A percentile compares a stretch with the other conserved stretches of the same genome.
Conservation (phyloP, 371 early-diverging fungal species). For the Mortierella sp. region DNA sequence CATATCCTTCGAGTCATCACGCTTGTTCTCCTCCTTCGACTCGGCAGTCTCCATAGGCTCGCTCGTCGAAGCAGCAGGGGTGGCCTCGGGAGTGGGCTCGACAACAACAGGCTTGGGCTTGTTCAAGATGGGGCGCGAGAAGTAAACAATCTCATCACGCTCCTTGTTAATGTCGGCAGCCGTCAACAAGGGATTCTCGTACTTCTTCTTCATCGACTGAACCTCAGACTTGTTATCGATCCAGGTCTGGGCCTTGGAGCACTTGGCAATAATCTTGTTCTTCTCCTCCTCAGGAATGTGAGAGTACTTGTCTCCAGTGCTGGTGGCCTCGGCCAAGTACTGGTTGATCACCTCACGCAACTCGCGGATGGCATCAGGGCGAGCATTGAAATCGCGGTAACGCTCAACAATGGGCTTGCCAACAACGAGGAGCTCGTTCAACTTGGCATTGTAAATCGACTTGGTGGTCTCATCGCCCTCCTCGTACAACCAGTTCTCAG, state of each 20-base stretch:
- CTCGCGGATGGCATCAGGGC: constrained; percentile 82
- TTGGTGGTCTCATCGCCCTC: constrained; percentile 95
- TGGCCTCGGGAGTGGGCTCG: constrained; percentile 20
- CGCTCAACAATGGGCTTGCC: constrained; percentile 88
- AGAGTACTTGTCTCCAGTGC: constrained; percentile 84
- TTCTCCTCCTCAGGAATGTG: constrained; percentile 92
- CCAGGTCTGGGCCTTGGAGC: constrained; percentile 87
- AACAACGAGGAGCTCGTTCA: constrained; percentile 80
- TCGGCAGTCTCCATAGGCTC: constrained; percentile 28
- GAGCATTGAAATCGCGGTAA: constrained; percentile 86
- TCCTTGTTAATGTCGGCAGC: constrained; percentile 80
- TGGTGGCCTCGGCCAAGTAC: constrained; percentile 74
- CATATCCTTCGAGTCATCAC: constrained; percentile 70
- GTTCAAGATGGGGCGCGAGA: constrained; percentile 85
- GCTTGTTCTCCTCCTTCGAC: constrained; percentile 39
- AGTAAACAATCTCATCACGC: constrained; percentile 68
- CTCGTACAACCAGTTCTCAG: constrained; percentile 98
- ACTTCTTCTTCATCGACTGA: constrained; percentile 79
- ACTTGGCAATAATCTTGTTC: constrained; percentile 81
- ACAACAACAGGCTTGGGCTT: constrained; percentile 78
- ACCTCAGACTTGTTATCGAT: constrained; percentile 82
- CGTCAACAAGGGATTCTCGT: constrained; percentile 77
- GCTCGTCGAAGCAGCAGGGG: neutral
- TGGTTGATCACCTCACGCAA: constrained; percentile 83
- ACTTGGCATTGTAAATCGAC: constrained; percentile 87